Base-by-base conservation (phyloP, 2,329 filamentous ascomycete species). In the Fusarium sp. region DNA sequence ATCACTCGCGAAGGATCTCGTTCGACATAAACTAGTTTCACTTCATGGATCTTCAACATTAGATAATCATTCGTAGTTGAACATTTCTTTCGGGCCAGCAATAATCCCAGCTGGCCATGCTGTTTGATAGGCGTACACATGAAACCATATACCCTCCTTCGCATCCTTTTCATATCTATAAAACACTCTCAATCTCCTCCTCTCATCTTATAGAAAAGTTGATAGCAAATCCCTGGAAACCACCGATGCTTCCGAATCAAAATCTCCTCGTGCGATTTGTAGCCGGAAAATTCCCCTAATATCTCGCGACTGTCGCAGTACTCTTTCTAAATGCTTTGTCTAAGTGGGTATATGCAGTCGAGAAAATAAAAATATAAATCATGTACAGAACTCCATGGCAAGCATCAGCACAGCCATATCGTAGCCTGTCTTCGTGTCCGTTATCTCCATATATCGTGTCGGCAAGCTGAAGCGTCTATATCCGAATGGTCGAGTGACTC, bases 311-410 rank as follows among this genome's bases (percentile, higher is more conserved):
- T 53, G 37, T 49, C 51, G 35, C 43, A 27, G 21, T 52, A 31
- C 42, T 67, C 50, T 50, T 63, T 67, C 63, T 67, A 67, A 58
- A 67, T 70, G 63, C 58, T 53, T 70, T 56, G 47, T 69, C 62
- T 67, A 69, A 67, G 47, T 61, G 66, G 66, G 66, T 69, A 69
- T 69, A 69, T 69, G 66, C 62, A 51, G 52, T 52, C 45, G 50
- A 63, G 33, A 23, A 52, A 54, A 69, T 54, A 55, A 21, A 49
- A 49, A 40, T 15, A 41, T 39, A 42, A 67, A 69, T 59, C 66
- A 69, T 57, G 54, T 60, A 60, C 63, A 70, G 58, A 67, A 52
- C 63, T 69, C 60, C 60, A 35, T 56, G 60, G 35, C 39, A 58
- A 52, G 40, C 48, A 67, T 39, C 62, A 60, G 49, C 47, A 31